These are phyloP conservation scores for Pestalotiopsis sp. DNA, from an alignment of 2,329 filamentous ascomycete species.

Conservation along the genomic window DNA sequence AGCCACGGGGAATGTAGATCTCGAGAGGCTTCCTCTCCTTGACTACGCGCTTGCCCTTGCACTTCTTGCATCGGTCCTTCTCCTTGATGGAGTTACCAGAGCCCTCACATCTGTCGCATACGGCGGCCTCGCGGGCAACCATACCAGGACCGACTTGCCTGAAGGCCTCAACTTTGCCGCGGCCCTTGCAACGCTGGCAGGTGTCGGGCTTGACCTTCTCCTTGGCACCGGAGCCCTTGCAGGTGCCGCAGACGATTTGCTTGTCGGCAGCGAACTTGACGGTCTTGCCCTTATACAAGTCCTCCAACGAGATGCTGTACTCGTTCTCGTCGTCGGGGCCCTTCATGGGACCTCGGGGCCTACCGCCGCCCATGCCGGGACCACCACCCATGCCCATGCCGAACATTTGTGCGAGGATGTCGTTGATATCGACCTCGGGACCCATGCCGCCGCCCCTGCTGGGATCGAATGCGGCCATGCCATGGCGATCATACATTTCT, in stretches of 20 bases:
- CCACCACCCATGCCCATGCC: conserved; percentile 62
- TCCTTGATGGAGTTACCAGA: conserved; percentile 88
- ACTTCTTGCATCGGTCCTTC: conserved; percentile 98
- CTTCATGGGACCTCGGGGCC: conserved; percentile 65
- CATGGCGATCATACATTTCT: conserved; percentile 87
- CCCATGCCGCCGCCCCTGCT: conserved; percentile 66
- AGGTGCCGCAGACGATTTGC: conserved; percentile 84
- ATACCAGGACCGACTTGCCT: conserved; percentile 85
- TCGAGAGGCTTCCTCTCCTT: conserved; percentile 94
- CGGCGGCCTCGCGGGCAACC: conserved; percentile 76
- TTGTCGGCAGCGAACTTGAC: conserved; percentile 96
- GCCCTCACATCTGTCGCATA: conserved; percentile 83
- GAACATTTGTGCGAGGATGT: conserved; percentile 93
- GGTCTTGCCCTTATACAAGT: conserved; percentile 98
- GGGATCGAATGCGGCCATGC: conserved; percentile 93
- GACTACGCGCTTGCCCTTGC: conserved; percentile 87
- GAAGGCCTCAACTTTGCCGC: conserved; percentile 75
- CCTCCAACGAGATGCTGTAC: conserved; percentile 89
- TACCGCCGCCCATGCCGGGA: conserved; percentile 42
- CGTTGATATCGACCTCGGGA: conserved; percentile 82
- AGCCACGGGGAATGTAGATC: conserved; percentile 91
- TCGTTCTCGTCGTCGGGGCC: conserved; percentile 86
- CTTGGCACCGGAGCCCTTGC: conserved; percentile 88
- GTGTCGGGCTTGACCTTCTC: conserved; percentile 84
- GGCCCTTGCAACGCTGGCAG: conserved; percentile 83